These are phyloP conservation scores for Thyridium curvatum DNA, from an alignment of 2,329 filamentous ascomycete genomes.

Conservation along the genomic window DNA sequence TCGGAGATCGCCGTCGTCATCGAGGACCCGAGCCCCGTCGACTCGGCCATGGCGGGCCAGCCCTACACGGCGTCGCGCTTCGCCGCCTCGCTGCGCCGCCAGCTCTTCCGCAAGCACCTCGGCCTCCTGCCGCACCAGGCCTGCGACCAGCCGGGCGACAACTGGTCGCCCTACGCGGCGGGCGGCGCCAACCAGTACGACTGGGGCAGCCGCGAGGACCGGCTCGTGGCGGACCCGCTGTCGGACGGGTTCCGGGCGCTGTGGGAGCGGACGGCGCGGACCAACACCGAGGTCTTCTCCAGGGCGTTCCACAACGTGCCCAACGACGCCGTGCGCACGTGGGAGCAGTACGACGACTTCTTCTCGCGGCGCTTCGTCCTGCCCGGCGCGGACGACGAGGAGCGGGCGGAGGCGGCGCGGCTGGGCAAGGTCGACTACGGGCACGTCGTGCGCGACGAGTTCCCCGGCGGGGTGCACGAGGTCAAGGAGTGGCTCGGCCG, in stretches of 20 bases:
- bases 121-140: constrained; percentile 71
- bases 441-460: constrained; percentile 77
- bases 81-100: constrained; percentile 70
- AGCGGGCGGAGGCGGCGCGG: constrained; percentile 34
- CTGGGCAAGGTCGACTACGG: constrained; percentile 70
- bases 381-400: constrained; percentile 34
- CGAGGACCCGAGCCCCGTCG: constrained; percentile 66
- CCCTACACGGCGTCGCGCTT: constrained; percentile 66
- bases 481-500: constrained; percentile 60
- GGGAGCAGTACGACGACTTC: constrained; percentile 69
- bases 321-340: constrained; percentile 59
- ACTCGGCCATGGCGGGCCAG: constrained; percentile 67
- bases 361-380: constrained; percentile 61
- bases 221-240: constrained; percentile 69
- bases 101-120: constrained; percentile 86
- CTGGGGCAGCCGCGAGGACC: constrained; percentile 61
- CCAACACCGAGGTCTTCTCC: constrained; percentile 75
- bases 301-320: constrained; percentile 78
- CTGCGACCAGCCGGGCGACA: constrained; percentile 60
- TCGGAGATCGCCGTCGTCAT: constrained; percentile 85
- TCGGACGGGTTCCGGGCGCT: constrained; percentile 59
- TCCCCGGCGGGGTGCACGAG: constrained; percentile 65
- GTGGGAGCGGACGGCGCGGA: constrained; percentile 67
- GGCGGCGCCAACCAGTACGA: constrained; percentile 64
- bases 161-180: constrained; percentile 68